Percentiles rank a stretch among this genome's conserved stretches.
Conservation (phyloP, 83 land plant species). For the Picea mariana region DNA sequence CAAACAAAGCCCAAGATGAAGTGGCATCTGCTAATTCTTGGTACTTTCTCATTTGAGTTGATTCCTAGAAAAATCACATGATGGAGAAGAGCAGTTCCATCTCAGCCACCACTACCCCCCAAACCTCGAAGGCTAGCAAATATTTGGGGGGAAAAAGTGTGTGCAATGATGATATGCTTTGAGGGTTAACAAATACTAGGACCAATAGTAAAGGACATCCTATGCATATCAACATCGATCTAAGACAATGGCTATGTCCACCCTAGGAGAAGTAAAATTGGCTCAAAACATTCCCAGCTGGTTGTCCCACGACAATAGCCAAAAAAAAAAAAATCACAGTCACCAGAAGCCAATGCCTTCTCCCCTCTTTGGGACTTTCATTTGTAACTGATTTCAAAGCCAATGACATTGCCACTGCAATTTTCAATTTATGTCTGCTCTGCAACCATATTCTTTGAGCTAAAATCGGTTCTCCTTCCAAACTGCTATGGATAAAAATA, state of each 20-base stretch:
- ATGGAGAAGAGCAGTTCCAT: conserved; percentile 36
- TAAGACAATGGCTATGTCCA: not conserved
- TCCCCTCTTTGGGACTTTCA: no score
- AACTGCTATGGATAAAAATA: no score
- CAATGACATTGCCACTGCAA: no score
- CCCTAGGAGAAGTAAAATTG: not conserved
- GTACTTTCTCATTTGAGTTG: not conserved
- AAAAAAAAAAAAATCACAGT: not conserved
- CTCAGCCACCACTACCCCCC: conserved; percentile 25
- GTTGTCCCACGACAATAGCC: not conserved
- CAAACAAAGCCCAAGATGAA: not conserved
- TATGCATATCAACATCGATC: not conserved
- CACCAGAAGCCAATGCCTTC: not conserved
- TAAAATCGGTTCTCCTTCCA: no score
- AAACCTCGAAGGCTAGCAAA: not conserved
- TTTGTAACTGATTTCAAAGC: no score
- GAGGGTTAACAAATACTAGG: not conserved
- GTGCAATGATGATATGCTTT: not conserved
- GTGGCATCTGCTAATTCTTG: not conserved
- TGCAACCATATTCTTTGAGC: no score
- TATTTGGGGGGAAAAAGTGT: not conserved
- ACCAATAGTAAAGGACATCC: not conserved
- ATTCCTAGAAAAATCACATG: not conserved
- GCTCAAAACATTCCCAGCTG: not conserved
- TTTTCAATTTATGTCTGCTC: no score